Evolutionary conservation across 1,284 basidiomycete species (phyloP), one percentile per base, ranked within the genome.

Genomic region (Takashimella koratensis): DNA sequence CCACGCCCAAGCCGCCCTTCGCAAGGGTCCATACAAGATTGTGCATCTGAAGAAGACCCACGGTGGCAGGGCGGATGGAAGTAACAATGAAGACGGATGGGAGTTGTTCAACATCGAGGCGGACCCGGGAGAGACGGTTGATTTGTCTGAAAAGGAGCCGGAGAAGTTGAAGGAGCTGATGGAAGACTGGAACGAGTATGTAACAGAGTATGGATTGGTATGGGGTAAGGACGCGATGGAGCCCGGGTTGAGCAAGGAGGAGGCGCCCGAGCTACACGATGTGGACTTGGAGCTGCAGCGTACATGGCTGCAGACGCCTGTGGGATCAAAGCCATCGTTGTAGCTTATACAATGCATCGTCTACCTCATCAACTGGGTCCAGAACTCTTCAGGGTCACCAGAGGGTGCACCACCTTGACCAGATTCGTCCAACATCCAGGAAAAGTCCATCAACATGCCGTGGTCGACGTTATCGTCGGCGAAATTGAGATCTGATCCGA

Each of bases 101-200:
- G 57, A 67, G 57, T 56, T 71, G 21, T 70, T 58, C 44, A 49
- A 71, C 51, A 19, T 71, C 8, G 43, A 40, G 1, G n/a, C 21
- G 10, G 69, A 71, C 45, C 69, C 68, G 13, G 68, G 62, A 19
- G 69, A 71, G 54, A 59, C 45, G 5, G 21, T 43, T 2, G 62
- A 70, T 51, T 45, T 66, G 25, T 60, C 63, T 2, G 42, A 52
- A 21, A 11, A 49, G 25, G 11, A 50, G 12, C 51, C 51, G 5
- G 57, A 61, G n/a, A 57, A 63, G 43, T 43, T 67, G 25, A 46
- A 45, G 3, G 56, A 63, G 45, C 56, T 69, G 20, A 20, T 67
- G 11, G 47, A 54, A 20, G 49, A 52, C 25, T 64, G 57, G 57
- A 51, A 53, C 2, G 43, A 47, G 20, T 64, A 64, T 36, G 46